phyloP scores from a whole-genome alignment of 1,284 basidiomycete genomes.

The Ustilago trichophora region DNA sequence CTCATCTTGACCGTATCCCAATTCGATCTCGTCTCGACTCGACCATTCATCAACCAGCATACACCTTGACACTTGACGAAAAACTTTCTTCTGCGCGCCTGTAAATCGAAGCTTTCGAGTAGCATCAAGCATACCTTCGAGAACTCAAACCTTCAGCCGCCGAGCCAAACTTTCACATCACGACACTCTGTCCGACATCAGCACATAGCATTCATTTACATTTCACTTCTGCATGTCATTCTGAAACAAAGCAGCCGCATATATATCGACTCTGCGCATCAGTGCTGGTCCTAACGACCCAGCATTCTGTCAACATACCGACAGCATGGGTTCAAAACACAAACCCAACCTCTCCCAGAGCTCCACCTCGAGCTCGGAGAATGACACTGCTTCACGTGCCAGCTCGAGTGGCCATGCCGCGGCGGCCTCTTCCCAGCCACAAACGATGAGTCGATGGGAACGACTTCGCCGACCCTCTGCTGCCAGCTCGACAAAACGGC shows the following conservation, averaged over 20 bases:
- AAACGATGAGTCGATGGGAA: conserved; percentile 36
- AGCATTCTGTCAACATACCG: neutral
- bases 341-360: conserved; percentile 36
- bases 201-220: neutral
- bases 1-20: too few relatives aligned
- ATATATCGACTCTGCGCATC: conserved; percentile 1
- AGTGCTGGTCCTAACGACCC: conserved; percentile 7
- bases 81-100: too few relatives aligned
- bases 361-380: conserved; percentile 36
- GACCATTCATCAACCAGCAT: too few relatives aligned
- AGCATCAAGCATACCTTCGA: neutral
- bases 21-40: too few relatives aligned
- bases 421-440: conserved; percentile 1
- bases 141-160: neutral
- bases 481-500: conserved; percentile 40
- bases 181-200: neutral
- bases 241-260: conserved; percentile 11
- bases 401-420: conserved; percentile 18
- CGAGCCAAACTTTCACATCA: neutral
- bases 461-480: conserved; percentile 38
- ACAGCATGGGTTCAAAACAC: conserved; percentile 36
- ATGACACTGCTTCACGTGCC: conserved; percentile 21
- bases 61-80: too few relatives aligned
- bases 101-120: neutral
- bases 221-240: conserved; percentile 11